Evolutionary conservation across 352 stramenopile genomes (phyloP).

Genomic region (Pythium pectinolyticum): DNA sequence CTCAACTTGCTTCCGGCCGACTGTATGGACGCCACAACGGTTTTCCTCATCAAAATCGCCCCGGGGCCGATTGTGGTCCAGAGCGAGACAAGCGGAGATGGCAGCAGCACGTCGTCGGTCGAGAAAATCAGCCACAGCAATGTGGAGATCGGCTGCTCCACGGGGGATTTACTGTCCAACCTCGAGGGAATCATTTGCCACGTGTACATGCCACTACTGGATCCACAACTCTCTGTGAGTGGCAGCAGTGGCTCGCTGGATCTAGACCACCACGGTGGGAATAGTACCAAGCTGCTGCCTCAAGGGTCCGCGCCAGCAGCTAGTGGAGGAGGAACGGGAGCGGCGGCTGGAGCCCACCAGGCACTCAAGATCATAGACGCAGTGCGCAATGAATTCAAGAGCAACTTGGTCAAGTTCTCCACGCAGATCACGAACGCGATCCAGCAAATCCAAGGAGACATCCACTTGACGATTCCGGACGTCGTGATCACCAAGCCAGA

Average conservation of each 20-base stretch:
- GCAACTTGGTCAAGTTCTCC: slow-evolving; percentile 91
- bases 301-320: background rate
- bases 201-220: slow-evolving; percentile 87
- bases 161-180: slow-evolving; percentile 79
- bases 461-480: slow-evolving; percentile 92
- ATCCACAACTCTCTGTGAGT: slow-evolving; percentile 58
- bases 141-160: slow-evolving; percentile 88
- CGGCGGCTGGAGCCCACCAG: slow-evolving; percentile 36
- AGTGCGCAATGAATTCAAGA: slow-evolving; percentile 87
- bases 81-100: slow-evolving; percentile 26
- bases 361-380: slow-evolving; percentile 82
- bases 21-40: slow-evolving; percentile 55
- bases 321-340: background rate
- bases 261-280: slow-evolving; percentile 1
- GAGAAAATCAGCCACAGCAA: slow-evolving; percentile 66
- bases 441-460: slow-evolving; percentile 93
- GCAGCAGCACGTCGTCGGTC: slow-evolving; percentile 4
- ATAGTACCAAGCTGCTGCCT: slow-evolving; percentile 14
- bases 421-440: slow-evolving; percentile 92
- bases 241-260: slow-evolving; percentile 8
- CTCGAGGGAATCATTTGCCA: slow-evolving; percentile 87
- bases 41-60: slow-evolving; percentile 82
- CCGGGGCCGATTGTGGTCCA: slow-evolving; percentile 50
- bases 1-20: slow-evolving; percentile 67
- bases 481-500: slow-evolving; percentile 89